phyloP scores from a whole-genome alignment of 1,139 yeast species.

The Protomyces macrosporus region DNA sequence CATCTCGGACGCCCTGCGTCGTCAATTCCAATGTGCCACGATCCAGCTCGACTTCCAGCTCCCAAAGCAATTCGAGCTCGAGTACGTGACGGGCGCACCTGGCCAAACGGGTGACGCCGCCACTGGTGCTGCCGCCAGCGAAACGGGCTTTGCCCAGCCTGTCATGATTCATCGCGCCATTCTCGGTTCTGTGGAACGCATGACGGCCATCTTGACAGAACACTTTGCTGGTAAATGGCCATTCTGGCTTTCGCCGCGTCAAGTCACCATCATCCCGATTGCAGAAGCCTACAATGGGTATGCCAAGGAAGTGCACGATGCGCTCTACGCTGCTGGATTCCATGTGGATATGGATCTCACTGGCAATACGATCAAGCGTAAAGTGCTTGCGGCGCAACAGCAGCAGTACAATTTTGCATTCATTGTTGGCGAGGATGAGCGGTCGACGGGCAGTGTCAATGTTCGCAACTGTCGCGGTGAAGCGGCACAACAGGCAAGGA shows the following conservation, averaged over 20 bases:
- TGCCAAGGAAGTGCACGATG: slow-evolving; percentile 51
- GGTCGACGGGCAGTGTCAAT: slow-evolving; percentile 56
- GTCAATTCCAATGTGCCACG: slow-evolving; percentile 92
- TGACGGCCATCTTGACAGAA: slow-evolving; percentile 83
- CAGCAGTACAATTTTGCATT: slow-evolving; percentile 75
- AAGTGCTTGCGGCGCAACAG: slow-evolving; percentile 71
- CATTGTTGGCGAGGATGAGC: slow-evolving; percentile 82
- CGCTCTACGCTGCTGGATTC: slow-evolving; percentile 53
- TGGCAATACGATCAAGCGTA: slow-evolving; percentile 75
- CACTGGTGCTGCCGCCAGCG: slow-evolving; percentile 25
- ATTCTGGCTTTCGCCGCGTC: slow-evolving; percentile 95
- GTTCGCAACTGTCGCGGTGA: slow-evolving; percentile 56
- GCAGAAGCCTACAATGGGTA: slow-evolving; percentile 52
- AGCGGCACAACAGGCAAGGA: slow-evolving; percentile 44
- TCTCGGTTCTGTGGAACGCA: slow-evolving; percentile 88
- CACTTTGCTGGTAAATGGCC: slow-evolving; percentile 97
- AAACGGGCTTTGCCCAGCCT: slow-evolving; percentile 49
- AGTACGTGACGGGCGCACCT: slow-evolving; percentile 50
- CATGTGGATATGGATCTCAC: slow-evolving; percentile 64
- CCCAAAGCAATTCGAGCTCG: slow-evolving; percentile 74
- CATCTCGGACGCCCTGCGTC: slow-evolving; percentile 73
- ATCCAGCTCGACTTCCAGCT: slow-evolving; percentile 92
- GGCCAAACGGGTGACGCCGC: slow-evolving; percentile 25
- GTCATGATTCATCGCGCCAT: slow-evolving; percentile 94
- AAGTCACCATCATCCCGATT: slow-evolving; percentile 80